A percentile compares a stretch with the other conserved stretches of the same genome.
Evolutionary conservation across 176 grass and related monocot genomes (phyloP).

Genomic region (Oryza rufipogon): DNA sequence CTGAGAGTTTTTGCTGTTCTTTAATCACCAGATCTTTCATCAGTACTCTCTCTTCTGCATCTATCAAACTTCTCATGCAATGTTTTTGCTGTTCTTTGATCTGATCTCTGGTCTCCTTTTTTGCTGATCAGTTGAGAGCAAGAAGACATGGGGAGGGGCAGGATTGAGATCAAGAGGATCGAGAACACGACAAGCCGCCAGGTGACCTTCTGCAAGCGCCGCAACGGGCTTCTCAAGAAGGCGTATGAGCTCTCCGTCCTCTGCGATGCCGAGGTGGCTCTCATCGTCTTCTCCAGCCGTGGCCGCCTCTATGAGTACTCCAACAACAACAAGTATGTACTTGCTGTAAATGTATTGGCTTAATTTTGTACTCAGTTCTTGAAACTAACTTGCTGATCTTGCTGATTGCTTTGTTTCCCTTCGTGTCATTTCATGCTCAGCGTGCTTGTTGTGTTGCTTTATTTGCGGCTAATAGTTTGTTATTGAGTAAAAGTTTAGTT

Average conservation of each 20-base stretch:
- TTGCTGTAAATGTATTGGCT: not conserved
- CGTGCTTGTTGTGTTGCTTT: not conserved
- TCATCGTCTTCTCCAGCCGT: slow-evolving; percentile 88
- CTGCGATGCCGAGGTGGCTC: slow-evolving; percentile 75
- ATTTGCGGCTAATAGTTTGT: not conserved
- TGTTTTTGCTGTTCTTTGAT: not conserved
- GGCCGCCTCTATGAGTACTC: slow-evolving; percentile 97
- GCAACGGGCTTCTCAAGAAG: slow-evolving; percentile 84
- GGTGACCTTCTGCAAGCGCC: slow-evolving; percentile 85
- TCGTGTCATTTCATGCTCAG: slow-evolving; percentile 51
- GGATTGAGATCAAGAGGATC: slow-evolving; percentile 88
- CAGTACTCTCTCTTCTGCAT: not conserved
- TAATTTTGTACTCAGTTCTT: not conserved
- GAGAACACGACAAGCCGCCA: slow-evolving; percentile 81
- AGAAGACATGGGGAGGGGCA: slow-evolving; percentile 62
- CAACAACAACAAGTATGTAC: slow-evolving; percentile 85
- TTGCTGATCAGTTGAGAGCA: not conserved
- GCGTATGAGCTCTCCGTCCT: slow-evolving; percentile 86
- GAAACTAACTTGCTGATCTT: not conserved
- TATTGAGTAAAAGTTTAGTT: not conserved
- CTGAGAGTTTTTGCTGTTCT: no score
- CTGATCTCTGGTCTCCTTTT: not conserved
- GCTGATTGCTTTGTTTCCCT: not conserved
- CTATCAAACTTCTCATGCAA: not conserved
- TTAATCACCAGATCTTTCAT: not conserved